Conservation (phyloP, 768 basidiomycete genomes). For the Trametes elegans region DNA sequence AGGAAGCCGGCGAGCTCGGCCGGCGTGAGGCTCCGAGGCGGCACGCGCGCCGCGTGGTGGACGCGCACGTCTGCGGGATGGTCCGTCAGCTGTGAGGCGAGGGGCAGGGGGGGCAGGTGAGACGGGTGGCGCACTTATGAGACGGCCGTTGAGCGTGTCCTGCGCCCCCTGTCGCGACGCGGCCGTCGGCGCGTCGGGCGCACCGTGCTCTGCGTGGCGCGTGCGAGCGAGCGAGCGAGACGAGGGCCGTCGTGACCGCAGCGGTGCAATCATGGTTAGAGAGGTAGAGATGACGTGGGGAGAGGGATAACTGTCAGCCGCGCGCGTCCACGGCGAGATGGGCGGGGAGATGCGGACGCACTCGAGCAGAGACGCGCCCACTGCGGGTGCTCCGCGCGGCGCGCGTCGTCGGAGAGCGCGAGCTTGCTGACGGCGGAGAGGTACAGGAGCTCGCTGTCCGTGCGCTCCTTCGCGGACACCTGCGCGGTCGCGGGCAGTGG, state of each 20-base stretch:
- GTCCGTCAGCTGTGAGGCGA: background rate
- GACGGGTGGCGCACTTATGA: conserved; percentile 51
- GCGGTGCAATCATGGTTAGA: no score
- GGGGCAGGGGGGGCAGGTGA: background rate
- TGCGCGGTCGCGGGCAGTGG: conserved; percentile 31
- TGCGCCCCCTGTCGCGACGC: conserved; percentile 34
- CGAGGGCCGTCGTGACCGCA: no score
- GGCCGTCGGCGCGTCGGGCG: conserved; percentile 37
- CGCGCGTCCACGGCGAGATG: background rate
- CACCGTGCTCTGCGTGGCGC: conserved; percentile 52
- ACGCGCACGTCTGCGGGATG: conserved; percentile 19
- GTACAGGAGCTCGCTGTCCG: conserved; percentile 84
- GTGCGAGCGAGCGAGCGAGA: background rate
- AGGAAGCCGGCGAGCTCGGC: background rate
- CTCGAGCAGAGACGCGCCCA: conserved; percentile 64
- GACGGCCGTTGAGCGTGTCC: conserved; percentile 57
- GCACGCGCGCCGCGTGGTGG: background rate
- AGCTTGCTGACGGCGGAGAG: conserved; percentile 59
- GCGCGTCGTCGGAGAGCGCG: conserved; percentile 42
- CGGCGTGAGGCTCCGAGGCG: conserved; percentile 1
- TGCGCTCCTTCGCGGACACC: conserved; percentile 69
- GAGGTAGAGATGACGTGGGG: no score
- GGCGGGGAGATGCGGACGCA: conserved; percentile 37
- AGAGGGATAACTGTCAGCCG: no score
- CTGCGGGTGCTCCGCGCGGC: conserved; percentile 54